phyloP scores from a whole-genome alignment of 2,329 filamentous ascomycete species.

The Phialocephala sp. region DNA sequence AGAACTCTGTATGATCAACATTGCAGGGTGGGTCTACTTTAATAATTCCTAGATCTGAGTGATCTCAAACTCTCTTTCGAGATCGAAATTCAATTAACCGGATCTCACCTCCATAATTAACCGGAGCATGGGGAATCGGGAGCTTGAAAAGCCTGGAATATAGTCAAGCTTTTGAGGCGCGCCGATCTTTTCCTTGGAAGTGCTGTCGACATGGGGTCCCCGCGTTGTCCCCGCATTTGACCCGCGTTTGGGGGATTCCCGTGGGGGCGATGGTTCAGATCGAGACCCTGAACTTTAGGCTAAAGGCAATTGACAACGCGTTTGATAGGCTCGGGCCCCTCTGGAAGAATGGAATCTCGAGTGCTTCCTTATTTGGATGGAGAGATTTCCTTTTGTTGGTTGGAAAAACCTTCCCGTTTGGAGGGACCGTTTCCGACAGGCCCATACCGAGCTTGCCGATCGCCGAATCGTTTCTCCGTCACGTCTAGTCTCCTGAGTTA shows the following conservation, averaged over 20 bases:
- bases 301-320: background rate
- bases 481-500: background rate
- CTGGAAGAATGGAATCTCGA: background rate
- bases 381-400: background rate
- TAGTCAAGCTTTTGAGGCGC: slow-evolving; percentile 8
- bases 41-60: background rate
- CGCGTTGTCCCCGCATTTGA: background rate
- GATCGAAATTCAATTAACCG: slow-evolving; percentile 10
- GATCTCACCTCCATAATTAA: background rate
- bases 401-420: background rate
- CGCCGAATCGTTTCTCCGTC: background rate
- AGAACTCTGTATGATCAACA: background rate
- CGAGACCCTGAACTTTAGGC: background rate
- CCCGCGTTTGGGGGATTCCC: background rate
- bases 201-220: slow-evolving; percentile 1
- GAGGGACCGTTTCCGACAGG: background rate
- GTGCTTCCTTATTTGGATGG: background rate
- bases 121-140: background rate
- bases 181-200: background rate
- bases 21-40: background rate
- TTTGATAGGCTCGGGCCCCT: background rate
- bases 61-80: slow-evolving; percentile 4
- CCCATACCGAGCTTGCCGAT: background rate
- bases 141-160: background rate
- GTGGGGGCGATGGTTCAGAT: background rate